Evolutionary conservation across 371 early-diverging fungal species (phyloP).

Genomic region (Apophysomyces ossiformis): DNA sequence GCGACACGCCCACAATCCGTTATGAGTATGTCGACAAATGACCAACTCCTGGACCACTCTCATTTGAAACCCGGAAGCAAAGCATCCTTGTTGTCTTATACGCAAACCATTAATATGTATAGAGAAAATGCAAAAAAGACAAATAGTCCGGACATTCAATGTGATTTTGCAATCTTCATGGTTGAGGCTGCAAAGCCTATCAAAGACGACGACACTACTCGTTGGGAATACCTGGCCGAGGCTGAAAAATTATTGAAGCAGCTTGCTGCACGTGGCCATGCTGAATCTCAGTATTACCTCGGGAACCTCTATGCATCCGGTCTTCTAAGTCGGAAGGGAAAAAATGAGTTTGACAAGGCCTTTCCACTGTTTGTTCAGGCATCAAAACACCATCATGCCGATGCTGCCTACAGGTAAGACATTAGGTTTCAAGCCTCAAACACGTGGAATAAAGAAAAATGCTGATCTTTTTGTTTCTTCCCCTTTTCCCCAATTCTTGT

Average conservation of each 20-base stretch:
- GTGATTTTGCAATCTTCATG: constrained; percentile 84
- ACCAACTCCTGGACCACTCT: constrained; percentile 65
- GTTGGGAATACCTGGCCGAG: constrained; percentile 65
- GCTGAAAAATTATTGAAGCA: constrained; percentile 66
- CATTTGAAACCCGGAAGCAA: constrained; percentile 71
- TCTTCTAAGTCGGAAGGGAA: constrained; percentile 59
- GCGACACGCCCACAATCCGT: constrained; percentile 37
- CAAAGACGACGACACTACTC: constrained; percentile 54
- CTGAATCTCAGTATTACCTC: constrained; percentile 69
- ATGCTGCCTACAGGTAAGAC: constrained; percentile 64
- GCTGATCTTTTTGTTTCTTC: constrained; percentile 11
- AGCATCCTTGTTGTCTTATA: constrained; percentile 68
- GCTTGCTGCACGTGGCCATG: constrained; percentile 65
- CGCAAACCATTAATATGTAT: constrained; percentile 78
- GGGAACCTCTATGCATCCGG: constrained; percentile 70
- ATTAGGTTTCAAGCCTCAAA: background rate
- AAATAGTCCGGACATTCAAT: constrained; percentile 79
- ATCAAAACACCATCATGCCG: constrained; percentile 70
- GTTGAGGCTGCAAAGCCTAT: constrained; percentile 69
- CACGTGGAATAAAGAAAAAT: background rate
- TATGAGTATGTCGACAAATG: constrained; percentile 38
- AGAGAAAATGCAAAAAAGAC: constrained; percentile 84
- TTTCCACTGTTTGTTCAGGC: constrained; percentile 73
- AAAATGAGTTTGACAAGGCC: constrained; percentile 73
- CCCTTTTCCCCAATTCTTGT: background rate